Base-by-base conservation (phyloP, 139 green algal species). In the Tetradesmus obliquus region DNA sequence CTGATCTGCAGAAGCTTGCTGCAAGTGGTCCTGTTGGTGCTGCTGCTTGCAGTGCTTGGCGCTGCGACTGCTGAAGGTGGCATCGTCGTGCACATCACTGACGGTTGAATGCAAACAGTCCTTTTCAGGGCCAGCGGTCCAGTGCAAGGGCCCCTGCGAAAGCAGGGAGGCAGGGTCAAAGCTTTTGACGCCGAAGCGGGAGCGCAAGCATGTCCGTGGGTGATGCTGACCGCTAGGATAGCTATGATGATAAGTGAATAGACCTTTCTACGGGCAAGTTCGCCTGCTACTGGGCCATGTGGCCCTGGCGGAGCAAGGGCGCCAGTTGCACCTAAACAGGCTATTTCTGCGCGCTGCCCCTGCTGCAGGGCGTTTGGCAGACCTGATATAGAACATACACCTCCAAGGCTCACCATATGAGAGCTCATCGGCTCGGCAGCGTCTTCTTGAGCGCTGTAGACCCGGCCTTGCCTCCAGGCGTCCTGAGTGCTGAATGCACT, bases 11-110 rank as follows among this genome's bases (percentile, higher is more conserved):
- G 66, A 17, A 17, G n/a, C 17, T 76, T 76, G 66, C 66, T 76
- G 66, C 66, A 24, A 19, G n/a, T 17, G 66, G 66, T 76, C 17
- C 66, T 76, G 32, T 5, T 22, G 66, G 32, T 51, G 55, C 53
- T 90, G 86, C 19, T 80, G 84, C 84, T 88, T 88, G 84, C n/a
- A 24, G 24, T 79, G 84, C 84, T 88, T 57, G 13, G 32, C 15
- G 1, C 71, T 72, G 3, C 85, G 85, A 24, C 85, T 89, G 62
- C 53, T 82, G 32, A 66, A 89, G 32, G 85, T 89, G 12, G 85
- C 85, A 82, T 89, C 85, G 20, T 89, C 85, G 66, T 82, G 32
- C 45, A 60, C 8, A 13, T 82, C 85, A 45, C 71, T 79, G 7
- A n/a, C 24, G 22, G 15, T 55, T 24, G 58, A 58, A 10, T 58